Conservation (phyloP, 2,329 filamentous ascomycete genomes). For the Cercospora sojina region DNA sequence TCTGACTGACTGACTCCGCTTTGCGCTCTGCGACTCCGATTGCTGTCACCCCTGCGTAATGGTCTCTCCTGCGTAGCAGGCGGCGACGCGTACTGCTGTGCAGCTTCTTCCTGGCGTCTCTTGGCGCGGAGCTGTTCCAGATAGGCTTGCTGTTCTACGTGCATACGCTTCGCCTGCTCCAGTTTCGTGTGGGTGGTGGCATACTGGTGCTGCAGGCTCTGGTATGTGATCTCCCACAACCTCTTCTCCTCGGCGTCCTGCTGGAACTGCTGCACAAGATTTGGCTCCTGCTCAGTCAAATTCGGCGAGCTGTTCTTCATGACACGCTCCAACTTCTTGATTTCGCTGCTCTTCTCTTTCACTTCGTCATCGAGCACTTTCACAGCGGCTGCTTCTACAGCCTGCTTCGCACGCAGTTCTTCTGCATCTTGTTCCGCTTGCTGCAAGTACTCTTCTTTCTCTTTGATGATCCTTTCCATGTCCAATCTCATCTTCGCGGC, state of each 20-base stretch:
- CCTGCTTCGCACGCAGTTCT: conserved; percentile 42
- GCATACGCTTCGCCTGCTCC: conserved; percentile 36
- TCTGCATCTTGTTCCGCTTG: conserved; percentile 44
- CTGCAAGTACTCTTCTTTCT: conserved; percentile 40
- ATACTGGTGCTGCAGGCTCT: conserved; percentile 36
- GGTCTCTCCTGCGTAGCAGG: conserved; percentile 27
- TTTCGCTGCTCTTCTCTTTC: conserved; percentile 66
- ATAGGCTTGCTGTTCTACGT: conserved; percentile 48
- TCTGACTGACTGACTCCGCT: conserved; percentile 36
- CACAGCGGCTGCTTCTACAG: conserved; percentile 48
- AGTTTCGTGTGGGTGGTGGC: conserved; percentile 32
- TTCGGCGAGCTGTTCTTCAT: conserved; percentile 56
- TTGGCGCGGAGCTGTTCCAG: conserved; percentile 33
- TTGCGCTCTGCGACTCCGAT: conserved; percentile 42
- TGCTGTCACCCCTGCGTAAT: conserved; percentile 41
- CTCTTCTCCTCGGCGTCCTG: conserved; percentile 44
- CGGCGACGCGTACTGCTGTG: conserved; percentile 29
- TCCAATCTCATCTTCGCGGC: conserved; percentile 57
- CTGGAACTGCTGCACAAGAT: conserved; percentile 37
- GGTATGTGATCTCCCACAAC: conserved; percentile 39
- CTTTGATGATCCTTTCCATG: conserved; percentile 42
- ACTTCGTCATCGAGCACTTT: conserved; percentile 70
- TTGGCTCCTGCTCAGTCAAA: conserved; percentile 31
- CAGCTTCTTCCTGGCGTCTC: conserved; percentile 33
- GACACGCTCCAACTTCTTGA: conserved; percentile 70